Evolutionary conservation across 768 basidiomycete genomes (phyloP), one percentile per base, ranked within the genome.

Genomic region (Boletus sp.): DNA sequence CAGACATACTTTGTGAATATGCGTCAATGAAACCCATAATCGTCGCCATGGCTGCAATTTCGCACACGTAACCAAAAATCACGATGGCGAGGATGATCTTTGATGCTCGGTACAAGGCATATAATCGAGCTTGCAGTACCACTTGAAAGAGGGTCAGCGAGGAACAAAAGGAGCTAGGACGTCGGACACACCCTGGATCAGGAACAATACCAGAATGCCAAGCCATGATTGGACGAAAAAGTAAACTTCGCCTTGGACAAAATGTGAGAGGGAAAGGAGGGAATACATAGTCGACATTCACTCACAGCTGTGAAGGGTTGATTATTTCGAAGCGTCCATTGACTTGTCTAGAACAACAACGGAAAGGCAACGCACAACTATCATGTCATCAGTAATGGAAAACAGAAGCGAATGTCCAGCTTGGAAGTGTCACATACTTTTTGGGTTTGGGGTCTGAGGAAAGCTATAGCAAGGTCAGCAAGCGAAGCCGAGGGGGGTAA

Each of bases 61-160:
- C 45, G 8, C 50, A 52, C 24, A 64, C 3, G 4, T 46, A 65
- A 36, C 56, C 29, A 9, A 44, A 30, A 12, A 20, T 14, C 48
- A 64, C 42, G 37, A 64, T 2, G 2, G 33, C 35, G 10, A 61
- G n/a, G 10, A 64, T 18, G 9, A 50, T 28, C 15, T 29, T 55
- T 3, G 63, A 64, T 15, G 18, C 4, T 32, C 24, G 47, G 18
- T 57, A 64, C 44, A 61, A 29, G 4, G 59, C 48, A 18, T 61
- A 61, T 18, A 64, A 28, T 6, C 59, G 53, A 48, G 37, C 53
- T 45, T 61, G 59, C 35, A 64, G 63, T 12, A 64, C 32, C 8
- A 61, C 59, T 64, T 32, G 33, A 29, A 12, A 7, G 17, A 3
- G 7, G 7, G 24, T 64, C 46, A 54, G 28, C 1, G 14, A 41